Conservation (phyloP, 2,329 filamentous ascomycete genomes). For the Corinectria fuckeliana region DNA sequence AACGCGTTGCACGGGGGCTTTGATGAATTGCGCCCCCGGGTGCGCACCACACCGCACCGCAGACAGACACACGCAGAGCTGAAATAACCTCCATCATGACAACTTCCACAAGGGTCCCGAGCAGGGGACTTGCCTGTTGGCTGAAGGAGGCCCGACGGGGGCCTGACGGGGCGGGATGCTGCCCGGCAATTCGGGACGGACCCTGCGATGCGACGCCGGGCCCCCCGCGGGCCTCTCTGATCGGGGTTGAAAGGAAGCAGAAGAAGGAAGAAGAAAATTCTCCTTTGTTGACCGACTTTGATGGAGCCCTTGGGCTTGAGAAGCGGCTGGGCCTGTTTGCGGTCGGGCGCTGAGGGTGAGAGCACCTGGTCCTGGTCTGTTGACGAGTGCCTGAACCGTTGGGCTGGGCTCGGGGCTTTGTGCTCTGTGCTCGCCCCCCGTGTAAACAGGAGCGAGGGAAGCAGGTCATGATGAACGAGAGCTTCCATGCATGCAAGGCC, state of each 20-base stretch:
- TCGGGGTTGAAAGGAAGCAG: slow-evolving; percentile 13
- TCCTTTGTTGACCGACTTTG: slow-evolving; percentile 10
- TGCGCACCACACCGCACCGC: background rate
- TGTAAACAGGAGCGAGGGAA: too few species aligned
- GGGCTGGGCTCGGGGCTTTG: slow-evolving; percentile 27
- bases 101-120: background rate
- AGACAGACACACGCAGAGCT: background rate
- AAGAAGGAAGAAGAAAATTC: background rate
- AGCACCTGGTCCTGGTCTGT: slow-evolving; percentile 29
- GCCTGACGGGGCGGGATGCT: slow-evolving; percentile 20
- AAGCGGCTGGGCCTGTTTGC: slow-evolving; percentile 21
- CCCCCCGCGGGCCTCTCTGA: slow-evolving; percentile 14
- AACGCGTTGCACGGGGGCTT: slow-evolving; percentile 8
- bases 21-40: background rate
- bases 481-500: background rate
- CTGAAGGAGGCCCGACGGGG: slow-evolving; percentile 16
- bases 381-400: slow-evolving; percentile 32
- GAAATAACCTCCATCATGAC: background rate
- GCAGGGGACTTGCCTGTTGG: slow-evolving; percentile 11
- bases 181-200: slow-evolving; percentile 31
- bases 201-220: slow-evolving; percentile 23
- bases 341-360: slow-evolving; percentile 19
- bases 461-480: too few species aligned
- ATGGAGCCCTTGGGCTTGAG: background rate
- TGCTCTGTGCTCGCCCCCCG: background rate